Conservation (phyloP, 164 flowering plant genomes). For the Aristolochia californica region DNA sequence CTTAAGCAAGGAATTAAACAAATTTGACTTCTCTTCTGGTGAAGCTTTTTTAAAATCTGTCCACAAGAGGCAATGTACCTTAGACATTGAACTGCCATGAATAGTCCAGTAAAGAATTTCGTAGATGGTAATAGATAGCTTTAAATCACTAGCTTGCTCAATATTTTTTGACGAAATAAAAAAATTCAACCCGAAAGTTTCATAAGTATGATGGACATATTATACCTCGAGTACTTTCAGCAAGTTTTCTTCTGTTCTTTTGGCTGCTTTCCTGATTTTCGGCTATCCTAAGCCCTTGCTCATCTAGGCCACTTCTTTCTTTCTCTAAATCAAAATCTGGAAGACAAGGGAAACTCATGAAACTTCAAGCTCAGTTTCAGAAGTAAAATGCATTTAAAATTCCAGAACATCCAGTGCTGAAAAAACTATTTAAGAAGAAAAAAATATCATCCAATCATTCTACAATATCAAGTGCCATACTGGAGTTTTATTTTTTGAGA, state of each 20-base stretch:
- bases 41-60: constrained; percentile 96
- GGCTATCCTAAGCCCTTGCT: constrained; percentile 91
- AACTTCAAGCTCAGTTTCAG: background rate
- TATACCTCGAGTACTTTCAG: constrained; percentile 94
- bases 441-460: background rate
- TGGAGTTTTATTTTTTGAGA: too few relatives aligned
- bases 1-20: constrained; percentile 87
- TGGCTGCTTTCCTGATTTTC: constrained; percentile 99
- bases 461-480: background rate
- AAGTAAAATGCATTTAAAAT: background rate
- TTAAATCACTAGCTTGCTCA: too few relatives aligned
- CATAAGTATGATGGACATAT: too few relatives aligned
- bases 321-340: constrained; percentile 92
- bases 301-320: constrained; percentile 79
- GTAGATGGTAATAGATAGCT: too few relatives aligned
- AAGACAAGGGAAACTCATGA: constrained; percentile 5
- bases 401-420: background rate
- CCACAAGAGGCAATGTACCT: background rate
- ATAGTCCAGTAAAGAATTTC: too few relatives aligned
- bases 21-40: constrained; percentile 67
- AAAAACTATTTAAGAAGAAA: background rate
- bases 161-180: too few relatives aligned
- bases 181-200: background rate
- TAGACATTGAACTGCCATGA: background rate
- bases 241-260: constrained; percentile 90